Percentiles rank a stretch among this genome's conserved stretches.
Evolutionary conservation across 1,139 yeast species (phyloP).

Genomic region (Meyerozyma sp.): DNA sequence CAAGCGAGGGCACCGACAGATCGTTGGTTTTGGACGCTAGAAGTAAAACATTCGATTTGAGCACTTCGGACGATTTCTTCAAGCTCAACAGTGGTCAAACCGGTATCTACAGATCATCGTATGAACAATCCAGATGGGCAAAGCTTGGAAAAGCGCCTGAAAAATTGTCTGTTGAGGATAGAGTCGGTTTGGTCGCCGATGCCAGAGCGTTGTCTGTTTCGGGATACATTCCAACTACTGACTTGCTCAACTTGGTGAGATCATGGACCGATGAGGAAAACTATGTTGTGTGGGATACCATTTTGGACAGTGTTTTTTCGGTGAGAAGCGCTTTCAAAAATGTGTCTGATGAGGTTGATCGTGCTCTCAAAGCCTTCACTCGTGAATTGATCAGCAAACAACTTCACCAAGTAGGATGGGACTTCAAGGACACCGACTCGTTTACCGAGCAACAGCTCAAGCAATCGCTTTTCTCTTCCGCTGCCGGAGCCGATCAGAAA

Average conservation of each 20-base stretch:
- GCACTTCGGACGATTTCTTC: conserved; percentile 43
- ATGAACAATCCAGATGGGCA: conserved; percentile 67
- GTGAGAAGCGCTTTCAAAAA: conserved; percentile 65
- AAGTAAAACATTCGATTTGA: conserved; percentile 41
- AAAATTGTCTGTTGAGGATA: conserved; percentile 70
- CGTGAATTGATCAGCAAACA: conserved; percentile 57
- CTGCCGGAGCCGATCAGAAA: conserved; percentile 57
- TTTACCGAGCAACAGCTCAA: conserved; percentile 75
- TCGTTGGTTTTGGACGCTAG: conserved; percentile 54
- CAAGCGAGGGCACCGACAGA: conserved; percentile 62
- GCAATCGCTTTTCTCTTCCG: conserved; percentile 63
- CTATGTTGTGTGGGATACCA: conserved; percentile 77
- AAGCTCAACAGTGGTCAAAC: conserved; percentile 80
- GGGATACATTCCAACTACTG: conserved; percentile 66
- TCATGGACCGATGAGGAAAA: conserved; percentile 65
- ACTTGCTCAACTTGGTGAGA: conserved; percentile 57
- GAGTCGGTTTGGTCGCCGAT: conserved; percentile 83
- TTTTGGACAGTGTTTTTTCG: conserved; percentile 48
- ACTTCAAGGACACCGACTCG: conserved; percentile 54
- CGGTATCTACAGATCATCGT: conserved; percentile 79
- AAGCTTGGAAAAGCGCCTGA: conserved; percentile 69
- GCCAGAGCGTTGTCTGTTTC: conserved; percentile 68
- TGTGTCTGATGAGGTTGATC: conserved; percentile 52
- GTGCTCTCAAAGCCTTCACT: conserved; percentile 55
- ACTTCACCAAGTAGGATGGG: conserved; percentile 64